Evolutionary conservation across 2,329 filamentous ascomycete species (phyloP).

Genomic region (Neonectria punicea): DNA sequence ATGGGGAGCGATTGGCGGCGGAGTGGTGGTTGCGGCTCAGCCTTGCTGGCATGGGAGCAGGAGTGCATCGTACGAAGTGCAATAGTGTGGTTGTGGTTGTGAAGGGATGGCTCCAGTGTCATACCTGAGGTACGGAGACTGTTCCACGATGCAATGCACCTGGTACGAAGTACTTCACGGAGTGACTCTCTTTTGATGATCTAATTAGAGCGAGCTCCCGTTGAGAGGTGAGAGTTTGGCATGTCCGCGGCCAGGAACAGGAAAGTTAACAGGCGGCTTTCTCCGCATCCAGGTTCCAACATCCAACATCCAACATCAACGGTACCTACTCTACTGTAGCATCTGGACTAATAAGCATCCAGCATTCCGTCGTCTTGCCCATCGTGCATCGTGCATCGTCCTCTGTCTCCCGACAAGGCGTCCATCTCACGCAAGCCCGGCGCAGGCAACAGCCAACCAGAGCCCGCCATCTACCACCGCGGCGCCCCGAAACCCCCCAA

Average conservation of each 20-base stretch:
- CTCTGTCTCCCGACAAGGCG: constrained; percentile 12
- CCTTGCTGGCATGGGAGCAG: constrained; percentile 31
- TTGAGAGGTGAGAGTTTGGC: neutral
- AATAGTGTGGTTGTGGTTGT: neutral
- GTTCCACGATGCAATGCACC: neutral
- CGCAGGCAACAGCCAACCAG: constrained; percentile 29
- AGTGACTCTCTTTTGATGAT: no score
- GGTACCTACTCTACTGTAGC: no score
- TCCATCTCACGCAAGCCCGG: constrained; percentile 24
- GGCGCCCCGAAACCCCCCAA: constrained; percentile 33
- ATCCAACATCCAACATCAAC: neutral
- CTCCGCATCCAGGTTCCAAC: no score
- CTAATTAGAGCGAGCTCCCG: neutral
- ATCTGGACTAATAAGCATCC: neutral
- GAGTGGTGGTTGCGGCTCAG: constrained; percentile 35
- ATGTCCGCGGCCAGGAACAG: neutral
- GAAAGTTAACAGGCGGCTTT: neutral
- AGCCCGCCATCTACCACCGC: constrained; percentile 13
- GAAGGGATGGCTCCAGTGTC: neutral
- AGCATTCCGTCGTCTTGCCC: neutral
- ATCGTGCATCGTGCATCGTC: constrained; percentile 12
- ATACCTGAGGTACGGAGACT: neutral
- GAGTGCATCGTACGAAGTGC: no score
- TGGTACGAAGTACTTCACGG: no score
- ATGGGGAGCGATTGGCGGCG: constrained; percentile 24